Base-by-base conservation (phyloP, 2,329 filamentous ascomycete species). In the Epichloe brachyelytri region DNA sequence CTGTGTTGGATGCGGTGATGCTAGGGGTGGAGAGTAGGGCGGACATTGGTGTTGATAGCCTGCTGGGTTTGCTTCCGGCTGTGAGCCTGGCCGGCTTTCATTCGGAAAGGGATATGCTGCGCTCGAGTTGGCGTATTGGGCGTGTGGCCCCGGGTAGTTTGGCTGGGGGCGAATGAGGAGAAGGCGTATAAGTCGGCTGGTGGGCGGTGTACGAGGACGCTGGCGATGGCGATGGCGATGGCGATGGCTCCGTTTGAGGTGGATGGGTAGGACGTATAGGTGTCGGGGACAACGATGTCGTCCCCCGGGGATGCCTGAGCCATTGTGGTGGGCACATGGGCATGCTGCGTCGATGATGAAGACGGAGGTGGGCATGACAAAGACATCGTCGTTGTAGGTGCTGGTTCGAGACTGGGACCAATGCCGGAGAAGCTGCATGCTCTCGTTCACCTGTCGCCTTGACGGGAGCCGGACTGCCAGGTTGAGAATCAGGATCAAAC, bases 111-210 rank as follows among this genome's bases (percentile, higher is more conserved):
- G 14, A 47, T 52, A 53, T 11, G 50, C 48, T 11, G 10, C 26
- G 26, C 26, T 10, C 12, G 44, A 30, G 4, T 43, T 30, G 14
- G 54, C 41, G n/a, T 55, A 44, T 4, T 53, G 53, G 26, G 34
- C 17, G 2, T 53, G 53, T 33, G 53, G 55, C 12, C 50, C 46
- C 20, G 49, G 49, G n/a, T 26, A 17, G 46, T 8, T 17, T 22
- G 55, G 49, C 20, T 53, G 55, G 19, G 49, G 47, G 44, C 20
- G 53, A 37, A 15, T 52, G 17, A 36, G 47, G 41, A 12, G 46
- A 46, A 3, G 53, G 33, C 30, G 52, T 53, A 51, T 55, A 56
- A 2, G 54, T 57, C 34, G 48, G 47, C 30, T 49, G 55, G 4
- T 48, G 49, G 4, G 48, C 34, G 37, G 43, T 19, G 37, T 54